A percentile compares a stretch with the other conserved stretches of the same genome.
Evolutionary conservation across 2,329 filamentous ascomycete species (phyloP).

Genomic region (Didymella pomorum): DNA sequence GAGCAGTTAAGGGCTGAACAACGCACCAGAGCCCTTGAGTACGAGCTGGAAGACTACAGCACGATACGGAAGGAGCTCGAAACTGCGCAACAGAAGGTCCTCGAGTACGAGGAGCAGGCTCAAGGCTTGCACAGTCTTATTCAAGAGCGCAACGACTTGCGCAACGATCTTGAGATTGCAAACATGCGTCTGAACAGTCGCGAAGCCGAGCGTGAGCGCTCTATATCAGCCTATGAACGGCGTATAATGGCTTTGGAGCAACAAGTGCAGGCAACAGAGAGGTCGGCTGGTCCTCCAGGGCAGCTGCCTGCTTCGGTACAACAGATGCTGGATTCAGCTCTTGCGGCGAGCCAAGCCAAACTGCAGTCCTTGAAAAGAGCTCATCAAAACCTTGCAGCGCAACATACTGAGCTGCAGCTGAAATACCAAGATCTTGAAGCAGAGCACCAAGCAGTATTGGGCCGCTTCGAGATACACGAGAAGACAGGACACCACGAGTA

Average conservation of each 20-base stretch:
- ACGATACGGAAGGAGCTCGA: conserved; percentile 44
- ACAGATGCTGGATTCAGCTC: conserved; percentile 58
- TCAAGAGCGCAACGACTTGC: conserved; percentile 65
- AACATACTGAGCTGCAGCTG: conserved; percentile 60
- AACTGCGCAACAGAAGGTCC: conserved; percentile 44
- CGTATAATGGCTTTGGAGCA: conserved; percentile 58
- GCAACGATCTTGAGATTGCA: conserved; percentile 66
- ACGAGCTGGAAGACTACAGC: conserved; percentile 70
- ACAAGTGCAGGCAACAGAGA: conserved; percentile 38
- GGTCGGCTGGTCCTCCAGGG: conserved; percentile 37
- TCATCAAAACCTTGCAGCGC: conserved; percentile 59
- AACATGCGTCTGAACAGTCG: conserved; percentile 64
- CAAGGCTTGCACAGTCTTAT: conserved; percentile 61
- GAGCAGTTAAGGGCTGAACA: conserved; percentile 64
- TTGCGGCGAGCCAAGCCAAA: conserved; percentile 58
- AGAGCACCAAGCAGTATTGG: conserved; percentile 41
- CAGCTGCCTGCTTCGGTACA: conserved; percentile 53
- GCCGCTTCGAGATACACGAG: conserved; percentile 34
- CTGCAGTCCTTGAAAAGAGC: conserved; percentile 61
- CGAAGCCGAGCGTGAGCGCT: conserved; percentile 60
- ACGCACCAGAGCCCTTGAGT: conserved; percentile 63
- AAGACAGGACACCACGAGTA: conserved; percentile 28
- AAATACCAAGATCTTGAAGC: conserved; percentile 53
- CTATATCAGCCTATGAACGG: conserved; percentile 57
- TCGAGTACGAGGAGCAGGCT: conserved; percentile 40